A percentile compares a stretch with the other conserved stretches of the same genome.
Conservation (phyloP, 2,329 filamentous ascomycete genomes). For the Scedosporium apiospermum region DNA sequence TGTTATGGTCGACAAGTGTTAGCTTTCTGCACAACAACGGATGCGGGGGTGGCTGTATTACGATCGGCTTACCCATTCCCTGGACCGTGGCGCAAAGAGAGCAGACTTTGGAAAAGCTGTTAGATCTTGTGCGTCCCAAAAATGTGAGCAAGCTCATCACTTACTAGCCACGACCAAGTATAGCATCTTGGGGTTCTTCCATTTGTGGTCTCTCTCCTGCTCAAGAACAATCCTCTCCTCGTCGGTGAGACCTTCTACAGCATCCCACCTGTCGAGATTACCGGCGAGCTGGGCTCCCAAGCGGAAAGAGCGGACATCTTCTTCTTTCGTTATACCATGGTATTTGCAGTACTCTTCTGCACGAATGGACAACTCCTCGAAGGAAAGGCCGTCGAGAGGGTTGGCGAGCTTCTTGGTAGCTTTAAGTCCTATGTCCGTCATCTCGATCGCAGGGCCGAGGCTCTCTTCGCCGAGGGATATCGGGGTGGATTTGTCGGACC, state of each 20-base stretch:
- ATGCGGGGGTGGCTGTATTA: not conserved
- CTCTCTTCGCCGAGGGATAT: not conserved
- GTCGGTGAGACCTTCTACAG: slow-evolving; percentile 41
- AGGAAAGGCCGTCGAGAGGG: not conserved
- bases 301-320: slow-evolving; percentile 49
- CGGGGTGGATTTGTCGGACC: not conserved
- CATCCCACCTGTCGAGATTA: slow-evolving; percentile 37
- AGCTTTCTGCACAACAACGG: not conserved
- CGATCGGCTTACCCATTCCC: slow-evolving; percentile 37
- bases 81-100: slow-evolving; percentile 62
- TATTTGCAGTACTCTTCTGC: slow-evolving; percentile 17
- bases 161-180: slow-evolving; percentile 53
- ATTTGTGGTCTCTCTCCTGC: slow-evolving; percentile 55
- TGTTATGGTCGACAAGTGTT: not conserved
- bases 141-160: slow-evolving; percentile 12
- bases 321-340: slow-evolving; percentile 43
- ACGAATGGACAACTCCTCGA: not conserved
- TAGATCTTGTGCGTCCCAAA: not conserved
- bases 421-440: not conserved
- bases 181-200: slow-evolving; percentile 57
- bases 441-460: not conserved
- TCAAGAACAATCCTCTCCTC: slow-evolving; percentile 49
- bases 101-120: slow-evolving; percentile 30
- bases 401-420: slow-evolving; percentile 2
- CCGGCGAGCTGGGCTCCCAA: slow-evolving; percentile 50